Base-by-base conservation (phyloP, 1,139 yeast genomes). In the Magnusiomyces paraingens region DNA sequence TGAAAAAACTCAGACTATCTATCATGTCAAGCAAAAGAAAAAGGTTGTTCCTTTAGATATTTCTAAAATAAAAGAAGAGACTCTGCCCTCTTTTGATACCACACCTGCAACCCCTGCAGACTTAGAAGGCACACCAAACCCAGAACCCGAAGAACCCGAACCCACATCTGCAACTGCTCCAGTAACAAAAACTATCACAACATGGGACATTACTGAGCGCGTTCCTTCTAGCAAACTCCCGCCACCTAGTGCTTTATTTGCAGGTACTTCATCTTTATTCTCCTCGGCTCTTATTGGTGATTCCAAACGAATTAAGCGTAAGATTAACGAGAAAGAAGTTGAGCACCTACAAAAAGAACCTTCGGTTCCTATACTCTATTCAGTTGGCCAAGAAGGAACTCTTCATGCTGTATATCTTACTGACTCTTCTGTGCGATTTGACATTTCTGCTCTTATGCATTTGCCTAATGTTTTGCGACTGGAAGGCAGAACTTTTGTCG, bases 11-110 rank as follows among this genome's bases (percentile, higher is more conserved):
- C 21, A 52, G 2, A 18, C 40, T 2, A 41, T 48, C 8, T 54
- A 35, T 40, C 47, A 43, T 14, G 50, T 52, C 29, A 49, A 42
- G n/a, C 26, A 49, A 43, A 43, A 29, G 46, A 20, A 43, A 15
- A 20, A 20, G n/a, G n/a, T 20, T 6, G 21, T 12, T 21, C 5
- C 15, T n/a, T 12, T 8, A 4, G 15, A 43, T 21, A 20, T 43
- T 21, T 12, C 21, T 3, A 12, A 43, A 43, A 43, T 12, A 12
- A 20, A 43, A 12, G 46, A 21, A 22, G 35, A 21, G 14, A 3
- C 35, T 18, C 32, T 26, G 32, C 32, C 32, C 8, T 4, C 32
- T 26, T 4, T 8, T 26, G 32, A 26, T 26, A 26, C 32, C 32
- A 26, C 32, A 4, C 32, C 32, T 4, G 32, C 32, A 5, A 26